Conservation (phyloP, 495 filamentous ascomycete species). For the Penicillium salamii region DNA sequence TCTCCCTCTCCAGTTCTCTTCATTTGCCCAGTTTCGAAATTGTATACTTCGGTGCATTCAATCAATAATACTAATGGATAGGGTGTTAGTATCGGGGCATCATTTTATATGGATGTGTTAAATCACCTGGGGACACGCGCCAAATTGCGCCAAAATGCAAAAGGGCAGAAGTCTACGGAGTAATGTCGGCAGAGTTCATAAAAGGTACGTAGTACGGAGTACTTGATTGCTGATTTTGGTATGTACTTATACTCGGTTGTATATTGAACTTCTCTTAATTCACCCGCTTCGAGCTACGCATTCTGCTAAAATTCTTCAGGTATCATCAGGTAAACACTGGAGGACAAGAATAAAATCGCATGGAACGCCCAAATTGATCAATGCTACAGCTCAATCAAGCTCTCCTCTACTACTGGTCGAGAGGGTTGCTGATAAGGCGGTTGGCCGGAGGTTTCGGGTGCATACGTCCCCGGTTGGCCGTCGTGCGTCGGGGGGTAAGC, state of each 20-base stretch:
- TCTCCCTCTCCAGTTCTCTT: too few species aligned
- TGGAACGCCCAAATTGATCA: conserved; percentile 7
- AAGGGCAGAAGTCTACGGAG: too few species aligned
- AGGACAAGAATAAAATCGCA: conserved; percentile 2
- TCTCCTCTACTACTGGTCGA: conserved; percentile 72
- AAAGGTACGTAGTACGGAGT: too few species aligned
- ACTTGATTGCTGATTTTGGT: too few species aligned
- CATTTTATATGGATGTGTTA: too few species aligned
- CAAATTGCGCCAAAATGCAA: too few species aligned
- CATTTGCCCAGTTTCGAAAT: too few species aligned
- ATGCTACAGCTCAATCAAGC: conserved; percentile 72
- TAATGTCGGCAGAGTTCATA: too few species aligned
- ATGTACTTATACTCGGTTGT: not conserved
- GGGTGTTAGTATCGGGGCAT: too few species aligned
- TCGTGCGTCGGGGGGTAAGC: conserved; percentile 32
- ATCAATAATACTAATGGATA: too few species aligned
- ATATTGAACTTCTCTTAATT: not conserved
- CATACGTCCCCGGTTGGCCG: conserved; percentile 53
- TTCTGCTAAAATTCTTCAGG: conserved; percentile 15
- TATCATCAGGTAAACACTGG: conserved; percentile 18
- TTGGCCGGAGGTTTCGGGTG: conserved; percentile 60
- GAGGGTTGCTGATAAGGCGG: conserved; percentile 43
- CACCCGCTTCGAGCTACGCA: conserved; percentile 1
- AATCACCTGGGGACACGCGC: too few species aligned
- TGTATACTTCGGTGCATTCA: too few species aligned